These are phyloP conservation scores for Yamagishiella unicocca DNA, from an alignment of 139 green algal genomes.

Conservation along the genomic window DNA sequence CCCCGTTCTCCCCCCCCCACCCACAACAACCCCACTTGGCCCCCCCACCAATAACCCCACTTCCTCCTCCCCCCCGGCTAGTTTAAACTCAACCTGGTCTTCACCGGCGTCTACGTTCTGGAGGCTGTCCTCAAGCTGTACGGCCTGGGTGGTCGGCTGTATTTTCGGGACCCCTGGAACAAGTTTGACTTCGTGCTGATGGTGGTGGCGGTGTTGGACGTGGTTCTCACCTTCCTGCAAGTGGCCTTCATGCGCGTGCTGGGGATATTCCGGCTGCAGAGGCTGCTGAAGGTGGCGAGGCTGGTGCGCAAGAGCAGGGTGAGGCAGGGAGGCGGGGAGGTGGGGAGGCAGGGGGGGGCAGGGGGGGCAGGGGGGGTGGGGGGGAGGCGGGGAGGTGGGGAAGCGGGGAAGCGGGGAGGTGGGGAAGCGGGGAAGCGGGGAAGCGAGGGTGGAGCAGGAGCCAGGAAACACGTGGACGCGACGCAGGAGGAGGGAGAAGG, in stretches of 20 bases:
- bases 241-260: constrained; percentile 54
- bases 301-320: constrained; percentile 68
- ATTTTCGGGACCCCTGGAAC: constrained; percentile 63
- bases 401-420: no score
- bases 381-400: background rate
- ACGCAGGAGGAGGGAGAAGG: no score
- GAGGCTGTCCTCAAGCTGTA: constrained; percentile 80
- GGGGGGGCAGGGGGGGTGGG: background rate
- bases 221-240: constrained; percentile 52
- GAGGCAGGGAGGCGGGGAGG: background rate
- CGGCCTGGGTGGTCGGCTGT: constrained; percentile 63
- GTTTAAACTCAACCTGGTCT: constrained; percentile 61
- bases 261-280: constrained; percentile 67
- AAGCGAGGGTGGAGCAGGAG: no score
- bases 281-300: constrained; percentile 74
- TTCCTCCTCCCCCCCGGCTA: background rate
- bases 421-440: no score
- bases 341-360: no score
- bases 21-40: background rate
- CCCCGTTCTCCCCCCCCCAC: no score
- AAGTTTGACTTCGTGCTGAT: constrained; percentile 67
- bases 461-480: no score
- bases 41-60: background rate
- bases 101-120: constrained; percentile 78
- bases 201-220: constrained; percentile 55